These are phyloP conservation scores for Penicillium sp. DNA, from an alignment of 2,329 filamentous ascomycete genomes.

Conservation along the genomic window DNA sequence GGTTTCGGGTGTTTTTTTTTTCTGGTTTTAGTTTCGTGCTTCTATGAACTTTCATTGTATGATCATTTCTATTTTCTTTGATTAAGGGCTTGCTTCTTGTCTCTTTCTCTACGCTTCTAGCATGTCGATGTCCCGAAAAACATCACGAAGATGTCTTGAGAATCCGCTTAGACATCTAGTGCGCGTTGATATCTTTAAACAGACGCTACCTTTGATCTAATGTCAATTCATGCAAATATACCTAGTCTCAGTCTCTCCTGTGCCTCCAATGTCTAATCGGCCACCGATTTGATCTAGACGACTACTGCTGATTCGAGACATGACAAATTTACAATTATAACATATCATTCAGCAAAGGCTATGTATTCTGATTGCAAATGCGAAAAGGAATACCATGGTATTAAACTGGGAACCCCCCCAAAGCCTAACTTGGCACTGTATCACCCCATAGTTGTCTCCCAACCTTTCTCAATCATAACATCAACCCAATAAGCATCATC, in stretches of 20 bases:
- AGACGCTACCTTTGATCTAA: too few relatives aligned
- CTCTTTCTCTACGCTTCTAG: too few relatives aligned
- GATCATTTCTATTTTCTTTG: background rate
- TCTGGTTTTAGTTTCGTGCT: background rate
- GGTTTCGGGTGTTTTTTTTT: too few relatives aligned
- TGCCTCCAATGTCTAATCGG: background rate
- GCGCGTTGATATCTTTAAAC: too few relatives aligned
- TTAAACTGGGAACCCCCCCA: background rate
- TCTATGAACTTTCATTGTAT: background rate
- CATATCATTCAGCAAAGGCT: background rate
- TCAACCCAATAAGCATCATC: slow-evolving; percentile 55
- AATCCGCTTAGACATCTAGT: too few relatives aligned
- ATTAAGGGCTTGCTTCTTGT: background rate
- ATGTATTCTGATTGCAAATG: background rate
- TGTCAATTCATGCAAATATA: too few relatives aligned
- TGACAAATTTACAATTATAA: background rate
- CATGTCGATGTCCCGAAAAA: background rate
- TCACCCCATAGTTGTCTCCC: slow-evolving; percentile 55
- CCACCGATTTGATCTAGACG: background rate
- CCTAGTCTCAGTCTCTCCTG: background rate
- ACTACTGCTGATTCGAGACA: too few relatives aligned
- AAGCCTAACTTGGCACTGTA: background rate
- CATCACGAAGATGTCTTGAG: background rate
- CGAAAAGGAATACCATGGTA: background rate
- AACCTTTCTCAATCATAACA: slow-evolving; percentile 57